Evolutionary conservation across 306 rosid species (phyloP).

Genomic region (Trichosanthes cucumerina): DNA sequence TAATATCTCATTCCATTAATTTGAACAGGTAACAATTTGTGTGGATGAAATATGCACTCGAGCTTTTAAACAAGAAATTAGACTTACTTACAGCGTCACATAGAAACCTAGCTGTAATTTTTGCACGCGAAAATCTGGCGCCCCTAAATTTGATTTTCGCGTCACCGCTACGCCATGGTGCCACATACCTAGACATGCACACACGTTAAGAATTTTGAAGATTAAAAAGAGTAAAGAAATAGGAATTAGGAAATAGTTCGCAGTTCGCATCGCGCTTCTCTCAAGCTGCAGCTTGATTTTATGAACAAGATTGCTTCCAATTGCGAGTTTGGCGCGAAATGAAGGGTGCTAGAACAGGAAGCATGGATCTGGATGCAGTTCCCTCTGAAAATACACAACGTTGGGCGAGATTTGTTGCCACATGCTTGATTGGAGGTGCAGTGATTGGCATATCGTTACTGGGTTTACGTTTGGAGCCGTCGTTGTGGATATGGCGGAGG

Average conservation of each 20-base stretch:
- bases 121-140: background rate
- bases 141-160: background rate
- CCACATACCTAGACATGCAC: background rate
- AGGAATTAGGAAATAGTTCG: background rate
- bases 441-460: conserved; percentile 42
- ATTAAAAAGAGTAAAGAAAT: too few relatives aligned
- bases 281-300: background rate
- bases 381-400: conserved; percentile 15
- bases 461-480: conserved; percentile 17
- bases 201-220: background rate
- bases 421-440: conserved; percentile 53
- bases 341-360: background rate
- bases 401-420: conserved; percentile 45
- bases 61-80: too few relatives aligned
- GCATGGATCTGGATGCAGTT: conserved; percentile 35
- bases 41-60: too few relatives aligned
- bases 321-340: background rate
- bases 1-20: too few relatives aligned
- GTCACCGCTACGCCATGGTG: background rate
- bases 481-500: conserved; percentile 31
- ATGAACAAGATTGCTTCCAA: background rate
- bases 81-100: background rate
- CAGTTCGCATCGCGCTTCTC: background rate
- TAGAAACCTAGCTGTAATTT: background rate
- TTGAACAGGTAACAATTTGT: too few relatives aligned